Evolutionary conservation across 192 early-diverging fungal genomes (phyloP).

Genomic region (Backusella liffmaniae): DNA sequence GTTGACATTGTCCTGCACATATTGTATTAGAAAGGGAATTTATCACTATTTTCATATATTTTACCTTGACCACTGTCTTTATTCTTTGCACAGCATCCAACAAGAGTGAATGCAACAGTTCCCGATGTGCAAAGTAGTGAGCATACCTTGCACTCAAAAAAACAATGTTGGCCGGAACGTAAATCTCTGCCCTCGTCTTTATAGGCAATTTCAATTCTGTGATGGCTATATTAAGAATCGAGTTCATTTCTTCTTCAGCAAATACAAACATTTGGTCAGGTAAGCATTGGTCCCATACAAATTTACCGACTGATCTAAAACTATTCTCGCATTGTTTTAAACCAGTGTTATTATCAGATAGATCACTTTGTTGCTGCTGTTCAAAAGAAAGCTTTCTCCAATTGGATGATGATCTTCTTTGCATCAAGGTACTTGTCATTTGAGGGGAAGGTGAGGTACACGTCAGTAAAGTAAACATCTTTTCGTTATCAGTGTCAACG

Average conservation of each 20-base stretch:
- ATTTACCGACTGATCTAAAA: slow-evolving; percentile 50
- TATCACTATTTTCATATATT: not conserved
- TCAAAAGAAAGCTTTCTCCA: not conserved
- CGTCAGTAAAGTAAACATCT: slow-evolving; percentile 48
- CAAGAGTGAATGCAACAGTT: slow-evolving; percentile 72
- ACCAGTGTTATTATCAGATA: not conserved
- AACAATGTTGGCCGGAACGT: slow-evolving; percentile 82
- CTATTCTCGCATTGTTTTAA: slow-evolving; percentile 11
- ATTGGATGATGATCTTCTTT: slow-evolving; percentile 4
- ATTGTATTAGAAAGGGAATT: not conserved
- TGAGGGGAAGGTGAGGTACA: not conserved
- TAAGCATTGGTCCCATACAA: slow-evolving; percentile 72
- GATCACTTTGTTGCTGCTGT: not conserved
- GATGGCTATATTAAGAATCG: slow-evolving; percentile 74
- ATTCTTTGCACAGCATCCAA: slow-evolving; percentile 56
- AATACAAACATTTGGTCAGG: slow-evolving; percentile 98
- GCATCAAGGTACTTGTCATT: not conserved
- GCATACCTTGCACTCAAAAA: slow-evolving; percentile 90
- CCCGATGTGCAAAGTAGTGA: slow-evolving; percentile 71
- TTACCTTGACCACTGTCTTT: slow-evolving; percentile 54
- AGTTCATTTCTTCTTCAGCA: slow-evolving; percentile 64
- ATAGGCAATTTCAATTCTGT: slow-evolving; percentile 60
- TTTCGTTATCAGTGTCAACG: slow-evolving; percentile 53
- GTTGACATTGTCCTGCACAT: slow-evolving; percentile 39
- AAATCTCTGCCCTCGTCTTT: slow-evolving; percentile 57